Base-by-base conservation (phyloP, 2,329 filamentous ascomycete species). In the Aureobasidium lini region DNA sequence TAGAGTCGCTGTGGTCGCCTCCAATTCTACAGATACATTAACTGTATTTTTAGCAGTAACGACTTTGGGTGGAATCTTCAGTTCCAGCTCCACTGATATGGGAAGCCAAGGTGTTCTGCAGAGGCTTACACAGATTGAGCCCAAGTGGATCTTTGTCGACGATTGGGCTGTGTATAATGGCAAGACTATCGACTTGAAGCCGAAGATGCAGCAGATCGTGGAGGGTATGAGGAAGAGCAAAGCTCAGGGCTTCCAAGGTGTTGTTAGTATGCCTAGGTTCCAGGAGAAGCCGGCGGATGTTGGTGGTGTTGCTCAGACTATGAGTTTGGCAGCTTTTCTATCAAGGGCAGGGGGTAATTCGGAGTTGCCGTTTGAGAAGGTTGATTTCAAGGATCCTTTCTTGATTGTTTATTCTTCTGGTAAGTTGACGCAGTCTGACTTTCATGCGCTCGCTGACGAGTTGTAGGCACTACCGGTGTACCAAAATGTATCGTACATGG, bases 401-500 rank as follows among this genome's bases (percentile, higher is more conserved):
- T 74, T 93, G 36, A 81, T 95, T 37, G 68, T 71, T 9, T 95
- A 90, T 67, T 83, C 87, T 0, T 57, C 54, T 1, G 54, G 52
- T 56, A 37, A 46, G 31, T 32, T 4, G 7, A 50, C 1, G 2
- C 8, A 13, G 13, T 36, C 13, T 13, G 9, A 15, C 7, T 11
- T 2, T 6, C 23, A 31, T 4, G 4, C 15, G 31, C 9, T n/a
- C 15, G 28, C 50, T 54, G 11, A 54, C 37, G 4, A 11, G 11
- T 28, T 15, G 89, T 85, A 1, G 90, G 90, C 2, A 95, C 90
- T 0, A 95, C 90, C 0, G 90, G 90, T 4, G 84, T 82, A 18
- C 90, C 90, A 11, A 95, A 95, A 68, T 91, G 89, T 61, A 94
- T 95, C 63, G 88, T 93, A 2, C 90, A 95, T 70, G 86, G 84